These are phyloP conservation scores for Colletotrichum lupini DNA, from an alignment of 2,329 filamentous ascomycete species.

Conservation along the genomic window DNA sequence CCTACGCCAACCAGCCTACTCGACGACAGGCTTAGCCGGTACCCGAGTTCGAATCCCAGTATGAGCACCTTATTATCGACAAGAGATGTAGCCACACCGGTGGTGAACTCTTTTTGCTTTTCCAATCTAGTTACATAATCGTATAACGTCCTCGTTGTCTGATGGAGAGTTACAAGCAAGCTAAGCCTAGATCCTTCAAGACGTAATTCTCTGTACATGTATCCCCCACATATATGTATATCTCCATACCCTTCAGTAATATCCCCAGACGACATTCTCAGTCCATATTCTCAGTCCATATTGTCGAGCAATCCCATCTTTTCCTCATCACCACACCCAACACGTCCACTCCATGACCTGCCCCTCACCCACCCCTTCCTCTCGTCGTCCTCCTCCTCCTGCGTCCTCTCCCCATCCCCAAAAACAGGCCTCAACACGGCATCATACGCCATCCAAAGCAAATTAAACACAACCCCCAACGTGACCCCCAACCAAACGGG, in stretches of 20 bases:
- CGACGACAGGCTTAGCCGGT: too few species aligned
- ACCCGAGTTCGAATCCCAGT: too few species aligned
- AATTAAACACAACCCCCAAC: slow-evolving; percentile 63
- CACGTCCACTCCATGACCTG: slow-evolving; percentile 13
- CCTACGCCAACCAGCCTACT: too few species aligned
- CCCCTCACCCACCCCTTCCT: slow-evolving; percentile 3
- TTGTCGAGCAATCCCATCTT: slow-evolving; percentile 35
- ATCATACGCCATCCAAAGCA: slow-evolving; percentile 60
- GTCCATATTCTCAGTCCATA: not conserved
- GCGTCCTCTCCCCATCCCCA: slow-evolving; percentile 85
- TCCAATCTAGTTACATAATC: too few species aligned
- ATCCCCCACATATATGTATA: too few species aligned
- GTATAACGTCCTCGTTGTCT: not conserved
- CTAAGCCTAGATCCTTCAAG: too few species aligned
- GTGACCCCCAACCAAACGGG: slow-evolving; percentile 74
- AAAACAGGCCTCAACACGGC: slow-evolving; percentile 68
- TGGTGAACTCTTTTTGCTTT: too few species aligned
- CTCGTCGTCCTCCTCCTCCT: slow-evolving; percentile 41
- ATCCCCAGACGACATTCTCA: not conserved
- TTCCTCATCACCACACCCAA: slow-evolving; percentile 38
- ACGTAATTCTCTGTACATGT: not conserved
- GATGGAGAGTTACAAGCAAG: too few species aligned
- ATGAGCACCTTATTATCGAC: too few species aligned
- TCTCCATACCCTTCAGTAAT: too few species aligned
- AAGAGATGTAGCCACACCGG: too few species aligned